Evolutionary conservation across 2,329 filamentous ascomycete species (phyloP), one percentile per base, ranked within the genome.

Genomic region (Endocalyx cinctus): DNA sequence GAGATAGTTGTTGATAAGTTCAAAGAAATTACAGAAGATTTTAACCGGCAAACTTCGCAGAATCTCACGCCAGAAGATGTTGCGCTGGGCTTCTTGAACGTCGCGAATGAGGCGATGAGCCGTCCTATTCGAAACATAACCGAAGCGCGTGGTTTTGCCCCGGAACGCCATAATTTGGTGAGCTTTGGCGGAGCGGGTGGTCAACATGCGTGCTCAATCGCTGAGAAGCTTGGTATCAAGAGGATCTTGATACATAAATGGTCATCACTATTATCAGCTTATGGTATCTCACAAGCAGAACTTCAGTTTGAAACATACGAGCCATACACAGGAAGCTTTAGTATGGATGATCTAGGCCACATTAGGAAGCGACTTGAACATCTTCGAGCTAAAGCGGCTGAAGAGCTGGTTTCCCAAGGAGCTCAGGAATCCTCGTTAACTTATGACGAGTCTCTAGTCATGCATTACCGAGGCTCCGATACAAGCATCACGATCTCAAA

Each of bases 81-180:
- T 23, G 83, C 84, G 0, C 78, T 79, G 41, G 84, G 84, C 0
- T 87, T 87, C 47, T 71, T 87, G 50, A 78, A 83, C 39, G 79
- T 87, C 27, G 82, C 83, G 3, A 87, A 87, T 43, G 82, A 85
- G 57, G 78, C 81, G 0, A 87, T 87, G 82, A 80, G 78, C 4
- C 67, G 84, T 18, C 84, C 84, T 0, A 88, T 89, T 39, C 72
- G 84, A 51, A 7, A 51, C 54, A 14, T 13, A 13, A 6, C 17
- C 22, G 33, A 35, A 14, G 33, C 19, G 6, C 27, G 33, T 12
- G 33, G 33, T 8, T 35, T 25, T n/a, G 27, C 18, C 12, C 18
- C 33, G 10, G 18, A 25, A 15, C 25, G 31, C 7, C 57, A 60
- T 25, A 45, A 56, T 16, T 50, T 61, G 5, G 57, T 54, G n/a